Evolutionary conservation across 1,139 yeast species (phyloP).

Genomic region (Kurtzmaniella quercitrusa): DNA sequence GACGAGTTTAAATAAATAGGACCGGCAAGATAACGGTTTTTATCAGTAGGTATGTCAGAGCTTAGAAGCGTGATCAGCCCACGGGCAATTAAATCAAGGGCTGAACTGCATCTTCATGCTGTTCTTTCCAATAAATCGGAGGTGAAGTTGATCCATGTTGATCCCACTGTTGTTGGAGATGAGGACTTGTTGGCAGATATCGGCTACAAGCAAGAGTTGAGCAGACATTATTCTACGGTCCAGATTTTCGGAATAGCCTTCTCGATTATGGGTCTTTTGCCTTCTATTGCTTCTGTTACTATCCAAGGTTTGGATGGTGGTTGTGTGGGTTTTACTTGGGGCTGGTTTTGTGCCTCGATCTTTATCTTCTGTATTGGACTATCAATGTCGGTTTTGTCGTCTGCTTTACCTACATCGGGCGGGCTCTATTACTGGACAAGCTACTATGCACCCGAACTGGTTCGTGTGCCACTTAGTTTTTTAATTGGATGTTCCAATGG

Average conservation of each 20-base stretch:
- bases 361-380: conserved; percentile 56
- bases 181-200: conserved; percentile 48
- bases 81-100: background rate
- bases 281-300: conserved; percentile 39
- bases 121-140: conserved; percentile 6
- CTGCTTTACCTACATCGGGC: conserved; percentile 71
- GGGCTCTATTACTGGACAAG: conserved; percentile 60
- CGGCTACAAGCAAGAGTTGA: conserved; percentile 50
- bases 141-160: background rate
- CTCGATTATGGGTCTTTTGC: conserved; percentile 50
- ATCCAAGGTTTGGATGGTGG: conserved; percentile 38
- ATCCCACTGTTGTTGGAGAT: conserved; percentile 23
- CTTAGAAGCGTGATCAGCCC: background rate
- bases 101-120: conserved; percentile 5
- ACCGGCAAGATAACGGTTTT: background rate
- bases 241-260: conserved; percentile 54
- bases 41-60: background rate
- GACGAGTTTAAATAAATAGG: background rate
- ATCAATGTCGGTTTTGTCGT: conserved; percentile 63
- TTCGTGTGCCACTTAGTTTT: conserved; percentile 33
- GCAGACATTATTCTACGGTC: conserved; percentile 41
- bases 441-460: conserved; percentile 29
- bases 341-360: conserved; percentile 61
- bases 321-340: conserved; percentile 56
- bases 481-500: conserved; percentile 44